A percentile compares a stretch with the other conserved stretches of the same genome.
These are phyloP conservation scores for Ceratobasidium sp. DNA, from an alignment of 1,284 basidiomycete genomes.

Conservation along the genomic window DNA sequence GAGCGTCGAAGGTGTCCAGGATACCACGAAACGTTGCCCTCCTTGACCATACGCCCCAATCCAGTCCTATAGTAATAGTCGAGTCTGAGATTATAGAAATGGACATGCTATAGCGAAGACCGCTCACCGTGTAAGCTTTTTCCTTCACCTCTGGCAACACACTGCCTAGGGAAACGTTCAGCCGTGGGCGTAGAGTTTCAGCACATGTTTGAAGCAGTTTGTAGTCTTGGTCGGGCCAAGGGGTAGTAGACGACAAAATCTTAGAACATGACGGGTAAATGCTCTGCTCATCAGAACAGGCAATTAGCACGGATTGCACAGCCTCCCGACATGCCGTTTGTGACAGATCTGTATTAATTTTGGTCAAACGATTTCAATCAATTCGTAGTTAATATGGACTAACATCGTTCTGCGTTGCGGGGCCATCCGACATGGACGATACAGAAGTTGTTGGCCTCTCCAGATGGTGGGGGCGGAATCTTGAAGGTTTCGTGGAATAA, in stretches of 20 bases:
- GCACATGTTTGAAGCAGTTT: too few species aligned
- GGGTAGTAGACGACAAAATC: neutral
- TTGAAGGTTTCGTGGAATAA: neutral
- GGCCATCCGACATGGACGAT: conserved; percentile 1
- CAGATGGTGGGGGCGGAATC: neutral
- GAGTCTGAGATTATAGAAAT: neutral
- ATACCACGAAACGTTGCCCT: neutral
- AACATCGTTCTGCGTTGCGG: neutral
- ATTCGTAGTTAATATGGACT: neutral
- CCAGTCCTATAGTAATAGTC: neutral
- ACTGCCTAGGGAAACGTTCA: neutral
- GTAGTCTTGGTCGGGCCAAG: neutral
- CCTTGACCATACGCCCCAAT: neutral
- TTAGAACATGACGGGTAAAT: neutral
- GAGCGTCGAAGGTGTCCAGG: neutral
- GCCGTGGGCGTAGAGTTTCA: neutral
- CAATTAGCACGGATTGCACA: neutral
- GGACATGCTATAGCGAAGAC: neutral
- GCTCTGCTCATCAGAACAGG: neutral
- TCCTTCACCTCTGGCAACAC: neutral
- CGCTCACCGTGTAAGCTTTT: neutral
- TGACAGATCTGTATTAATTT: neutral
- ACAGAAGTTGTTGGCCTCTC: neutral
- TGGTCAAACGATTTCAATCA: neutral
- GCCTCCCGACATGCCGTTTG: neutral